Evolutionary conservation across 371 early-diverging fungal genomes (phyloP), one percentile per base, ranked within the genome.

Genomic region (Mortierella sp.): DNA sequence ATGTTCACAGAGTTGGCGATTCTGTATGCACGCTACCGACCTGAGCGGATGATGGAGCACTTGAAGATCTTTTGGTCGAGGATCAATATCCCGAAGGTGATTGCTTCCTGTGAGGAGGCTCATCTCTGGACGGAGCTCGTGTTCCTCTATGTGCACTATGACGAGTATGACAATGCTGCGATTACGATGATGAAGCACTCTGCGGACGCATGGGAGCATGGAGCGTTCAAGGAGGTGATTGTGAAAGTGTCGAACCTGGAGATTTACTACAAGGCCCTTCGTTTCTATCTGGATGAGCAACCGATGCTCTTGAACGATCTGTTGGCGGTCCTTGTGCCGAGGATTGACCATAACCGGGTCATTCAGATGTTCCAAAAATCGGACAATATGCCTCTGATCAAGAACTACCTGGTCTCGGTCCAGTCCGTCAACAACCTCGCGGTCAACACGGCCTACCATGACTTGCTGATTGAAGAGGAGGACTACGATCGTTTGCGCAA

Each of bases 1-100:
- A 97, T 99, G 97, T 99, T 99, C 75, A 99, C 99, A 0, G 98
- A 98, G 79, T 84, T 99, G 31, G 95, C 98, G 11, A 92, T 98
- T 56, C 82, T 97, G 60, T 98, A 99, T 81, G 91, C 95, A 75
- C 96, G 96, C 81, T 96, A 99, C 88, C 85, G 88, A 5, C 94
- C 96, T 3, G 97, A 96, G 61, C 86, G 90, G 42, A 88, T 97
- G 85, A 95, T 96, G 94, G 97, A 96, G 70, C 98, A 98, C 71
- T 86, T 99, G 52, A 94, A 97, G 76, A 84, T 97, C 56, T 98
- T 94, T 82, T 95, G 95, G 83, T 91, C 93, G 37, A 94, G 98
- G 54, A 93, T 98, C 87, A 99, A 98, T 82, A 97, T 97, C 55
- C 97, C 98, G 64, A 99, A 98, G 88, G 98, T 97, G 44, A 99